A percentile compares a stretch with the other conserved stretches of the same genome.
These are phyloP conservation scores for Botrytis sinoallii DNA, from an alignment of 2,329 filamentous ascomycete genomes.

Conservation along the genomic window DNA sequence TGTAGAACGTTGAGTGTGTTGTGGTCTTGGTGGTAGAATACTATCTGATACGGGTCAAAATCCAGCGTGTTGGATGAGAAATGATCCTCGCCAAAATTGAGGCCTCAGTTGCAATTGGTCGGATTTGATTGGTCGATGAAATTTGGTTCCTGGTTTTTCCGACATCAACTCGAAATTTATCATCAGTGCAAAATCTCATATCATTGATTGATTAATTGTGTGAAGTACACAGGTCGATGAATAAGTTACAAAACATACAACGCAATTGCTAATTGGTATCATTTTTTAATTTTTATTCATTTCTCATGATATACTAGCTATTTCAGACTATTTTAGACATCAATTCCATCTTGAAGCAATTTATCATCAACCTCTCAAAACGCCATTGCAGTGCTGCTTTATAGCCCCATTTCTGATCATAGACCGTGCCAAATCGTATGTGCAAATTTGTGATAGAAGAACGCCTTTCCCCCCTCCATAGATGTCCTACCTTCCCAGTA, in stretches of 20 bases:
- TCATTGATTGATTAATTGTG: not conserved
- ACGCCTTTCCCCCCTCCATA: constrained; percentile 17
- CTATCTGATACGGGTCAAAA: constrained; percentile 15
- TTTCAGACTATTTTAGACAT: not conserved
- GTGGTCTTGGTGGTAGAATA: constrained; percentile 13
- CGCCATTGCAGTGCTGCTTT: constrained; percentile 19
- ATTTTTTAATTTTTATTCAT: not conserved
- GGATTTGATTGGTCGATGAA: constrained; percentile 32
- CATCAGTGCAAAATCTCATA: not conserved
- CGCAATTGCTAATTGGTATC: no score
- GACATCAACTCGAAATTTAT: constrained; percentile 17
- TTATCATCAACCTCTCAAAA: constrained; percentile 10
- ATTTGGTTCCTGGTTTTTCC: constrained; percentile 21
- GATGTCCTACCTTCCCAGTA: constrained; percentile 1
- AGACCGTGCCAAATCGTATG: constrained; percentile 11
- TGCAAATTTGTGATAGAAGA: constrained; percentile 16
- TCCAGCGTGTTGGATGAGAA: constrained; percentile 21
- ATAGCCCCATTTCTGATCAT: constrained; percentile 12
- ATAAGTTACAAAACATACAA: not conserved
- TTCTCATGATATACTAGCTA: not conserved
- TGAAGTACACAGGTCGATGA: not conserved
- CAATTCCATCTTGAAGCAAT: constrained; percentile 13
- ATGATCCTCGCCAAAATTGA: constrained; percentile 20
- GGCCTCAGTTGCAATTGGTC: constrained; percentile 25
- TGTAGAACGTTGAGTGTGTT: constrained; percentile 19